Base-by-base conservation (phyloP, 176 grass and related monocot genomes). In the Echinochloa phyllopogon region DNA sequence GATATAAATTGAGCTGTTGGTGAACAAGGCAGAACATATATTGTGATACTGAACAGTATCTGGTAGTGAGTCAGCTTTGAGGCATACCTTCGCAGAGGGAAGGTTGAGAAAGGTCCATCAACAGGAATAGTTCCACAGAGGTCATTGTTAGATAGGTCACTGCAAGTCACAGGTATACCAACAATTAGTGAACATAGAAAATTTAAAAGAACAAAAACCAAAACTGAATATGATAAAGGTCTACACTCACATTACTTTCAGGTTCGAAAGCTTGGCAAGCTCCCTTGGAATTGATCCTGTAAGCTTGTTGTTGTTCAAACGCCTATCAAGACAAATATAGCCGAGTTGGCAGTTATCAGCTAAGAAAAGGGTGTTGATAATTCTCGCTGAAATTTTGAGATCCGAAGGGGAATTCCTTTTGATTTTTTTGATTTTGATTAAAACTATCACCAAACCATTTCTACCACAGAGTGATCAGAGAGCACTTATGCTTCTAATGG, bases 121-220 rank as follows among this genome's bases (percentile, higher is more conserved):
- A 83, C 91, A 49, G 96, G 96, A 73, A 98, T 92, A 20, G 96
- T 98, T 90, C 96, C 93, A 56, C 96, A 98, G 1, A 98, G 88
- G 88, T 95, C 96, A 80, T 98, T 98, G 87, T 92, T 98, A 61
- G 96, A 96, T 69, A 98, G 44, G 80, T 98, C 91, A 48, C 93
- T 98, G 56, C 77, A 78, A 51, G 20, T 41, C 75, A 82, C 33
- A 75, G 3, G 10, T 17, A 53, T 44, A 62, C 2, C 38, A 83
- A 74, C 42, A 81, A 59, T 87, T 29, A 79, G 56, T 17, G 58
- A 79, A 69, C 25, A 42, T 27, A 40, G 42, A 66, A 80, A 44
- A 86, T 44, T 16, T 21, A 21, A 73, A 5, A 17, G n/a, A 77
- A 81, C 44, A 60, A 41, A 61, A 69, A 33, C 29, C 29, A 33